Base-by-base conservation (phyloP, 176 grass and related monocot genomes). In the Thalia dealbata region DNA sequence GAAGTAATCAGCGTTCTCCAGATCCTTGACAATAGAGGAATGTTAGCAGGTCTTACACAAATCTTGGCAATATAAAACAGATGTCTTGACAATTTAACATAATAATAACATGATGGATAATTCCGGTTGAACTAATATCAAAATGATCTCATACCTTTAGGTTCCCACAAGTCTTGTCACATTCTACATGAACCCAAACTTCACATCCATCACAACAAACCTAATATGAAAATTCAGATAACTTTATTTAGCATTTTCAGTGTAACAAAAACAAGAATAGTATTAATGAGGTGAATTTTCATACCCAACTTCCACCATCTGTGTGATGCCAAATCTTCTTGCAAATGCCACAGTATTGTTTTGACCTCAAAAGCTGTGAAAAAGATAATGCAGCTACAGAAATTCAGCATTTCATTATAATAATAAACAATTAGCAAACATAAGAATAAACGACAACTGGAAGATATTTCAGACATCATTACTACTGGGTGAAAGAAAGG, bases 271-370 rank as follows among this genome's bases (percentile, higher is more conserved):
- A 24, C 4, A 63, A 82, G 11, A 73, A 55, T 11, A 18, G 50
- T 21, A 67, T 3, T 63, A 51, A 86, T 74, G 70, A 32, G 10
- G 61, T 71, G 69, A 30, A 83, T 51, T 55, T 62, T 80, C 84
- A 84, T 91, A 97, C 95, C 87, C 85, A 99, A 77, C 85, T 87
- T 70, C 89, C 95, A 75, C 87, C 87, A 82, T 99, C 95, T 10
- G 95, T 99, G 61, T 92, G 87, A 38, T 93, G 88, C 95, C 95
- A 99, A 67, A 99, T 90, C 82, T 88, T 91, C 87, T 88, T 92
- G 77, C 95, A 99, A 72, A 99, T 90, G 61, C 95, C 90, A 78
- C 95, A 99, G 59, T 99, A 93, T 23, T 89, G 95, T n/a, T 89
- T 99, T 8, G 83, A 89, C 71, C 88, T 82, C 62, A 90, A 81